phyloP scores from a whole-genome alignment of 116 monocot species.

The Trichopus zeylanicus region DNA sequence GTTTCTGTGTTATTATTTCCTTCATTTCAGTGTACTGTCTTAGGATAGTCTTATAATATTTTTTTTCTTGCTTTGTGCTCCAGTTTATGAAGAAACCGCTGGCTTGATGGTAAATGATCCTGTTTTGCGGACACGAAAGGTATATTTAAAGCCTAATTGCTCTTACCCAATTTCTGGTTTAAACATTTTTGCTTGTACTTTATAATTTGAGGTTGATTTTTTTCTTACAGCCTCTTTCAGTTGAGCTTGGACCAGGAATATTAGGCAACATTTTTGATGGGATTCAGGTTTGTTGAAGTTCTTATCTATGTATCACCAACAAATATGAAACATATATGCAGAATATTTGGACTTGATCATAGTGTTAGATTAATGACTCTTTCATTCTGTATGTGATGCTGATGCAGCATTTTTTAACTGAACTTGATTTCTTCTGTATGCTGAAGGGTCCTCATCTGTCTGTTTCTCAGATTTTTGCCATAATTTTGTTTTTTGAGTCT shows the following conservation, averaged over 20 bases:
- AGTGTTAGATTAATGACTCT: no score
- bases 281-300: constrained; percentile 62
- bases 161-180: not conserved
- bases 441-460: no score
- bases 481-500: not conserved
- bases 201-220: not conserved
- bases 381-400: no score
- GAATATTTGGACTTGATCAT: no score
- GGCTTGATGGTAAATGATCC: constrained; percentile 96
- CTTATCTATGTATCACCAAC: not conserved
- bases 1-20: not conserved
- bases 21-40: not conserved
- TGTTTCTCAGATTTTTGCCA: no score
- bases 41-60: not conserved
- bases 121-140: constrained; percentile 91
- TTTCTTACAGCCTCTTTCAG: constrained; percentile 90
- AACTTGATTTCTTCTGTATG: no score
- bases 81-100: constrained; percentile 99
- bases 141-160: no score
- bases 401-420: no score
- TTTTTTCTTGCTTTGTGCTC: not conserved
- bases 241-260: constrained; percentile 97
- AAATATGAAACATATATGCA: not conserved
- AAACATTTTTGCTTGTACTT: not conserved
- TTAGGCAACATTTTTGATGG: constrained; percentile 99